Percentiles rank a stretch among this genome's conserved stretches.
phyloP scores from a whole-genome alignment of 495 filamentous ascomycete genomes.

The Penicillium manginii region DNA sequence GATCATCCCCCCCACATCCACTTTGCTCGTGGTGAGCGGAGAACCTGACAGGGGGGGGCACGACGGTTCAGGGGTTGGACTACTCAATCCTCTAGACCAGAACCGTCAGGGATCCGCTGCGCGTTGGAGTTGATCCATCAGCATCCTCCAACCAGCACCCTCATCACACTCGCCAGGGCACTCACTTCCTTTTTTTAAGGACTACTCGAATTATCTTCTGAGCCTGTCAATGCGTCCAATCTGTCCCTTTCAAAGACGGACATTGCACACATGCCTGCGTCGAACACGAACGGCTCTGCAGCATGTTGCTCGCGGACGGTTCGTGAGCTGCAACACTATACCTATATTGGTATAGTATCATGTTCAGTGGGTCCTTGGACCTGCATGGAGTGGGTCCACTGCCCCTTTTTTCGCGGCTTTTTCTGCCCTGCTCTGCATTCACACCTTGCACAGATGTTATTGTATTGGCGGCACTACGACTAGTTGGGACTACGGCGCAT shows the following conservation, averaged over 20 bases:
- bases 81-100: conserved; percentile 15
- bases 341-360: conserved; percentile 8
- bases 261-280: neutral
- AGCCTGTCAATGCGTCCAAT: neutral
- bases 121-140: neutral
- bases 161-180: neutral
- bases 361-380: conserved; percentile 1
- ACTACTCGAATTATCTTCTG: neutral
- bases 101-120: conserved; percentile 11
- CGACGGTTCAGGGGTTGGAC: conserved; percentile 34
- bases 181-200: neutral
- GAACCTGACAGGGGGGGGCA: conserved; percentile 30
- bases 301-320: conserved; percentile 7
- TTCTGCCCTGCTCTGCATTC: conserved; percentile 9
- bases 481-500: conserved; percentile 3
- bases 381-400: conserved; percentile 12
- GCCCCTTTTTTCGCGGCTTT: conserved; percentile 16
- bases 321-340: conserved; percentile 18
- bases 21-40: conserved; percentile 32
- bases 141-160: neutral
- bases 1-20: conserved; percentile 33
- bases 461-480: conserved; percentile 15
- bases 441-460: conserved; percentile 5
- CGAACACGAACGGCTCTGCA: conserved; percentile 17
- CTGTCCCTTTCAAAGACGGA: neutral